Conservation (phyloP, 73 alveolate genomes). For the Paramecium pentaurelia region DNA sequence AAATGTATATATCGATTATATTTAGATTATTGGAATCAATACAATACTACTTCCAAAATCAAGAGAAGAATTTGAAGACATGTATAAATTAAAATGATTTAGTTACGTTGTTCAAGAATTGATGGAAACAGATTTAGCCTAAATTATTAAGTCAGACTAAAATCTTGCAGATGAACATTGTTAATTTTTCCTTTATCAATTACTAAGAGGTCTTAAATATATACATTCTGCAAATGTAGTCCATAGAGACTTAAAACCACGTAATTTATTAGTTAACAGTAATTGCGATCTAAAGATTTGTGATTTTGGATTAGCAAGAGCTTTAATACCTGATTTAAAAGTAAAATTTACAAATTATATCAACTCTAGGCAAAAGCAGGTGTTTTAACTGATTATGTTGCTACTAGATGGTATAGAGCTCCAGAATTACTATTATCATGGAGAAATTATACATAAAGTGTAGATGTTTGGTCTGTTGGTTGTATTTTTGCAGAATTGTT, state of each 20-base stretch:
- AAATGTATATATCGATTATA: slow-evolving; percentile 45
- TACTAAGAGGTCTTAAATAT: slow-evolving; percentile 91
- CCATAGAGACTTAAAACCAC: slow-evolving; percentile 94
- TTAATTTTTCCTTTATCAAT: slow-evolving; percentile 92
- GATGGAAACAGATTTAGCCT: slow-evolving; percentile 98
- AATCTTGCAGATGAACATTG: slow-evolving; percentile 93
- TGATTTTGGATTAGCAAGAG: slow-evolving; percentile 93
- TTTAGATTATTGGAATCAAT: slow-evolving; percentile 63
- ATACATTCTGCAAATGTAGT: slow-evolving; percentile 90
- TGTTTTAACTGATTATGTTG: slow-evolving; percentile 79
- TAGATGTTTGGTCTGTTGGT: slow-evolving; percentile 95
- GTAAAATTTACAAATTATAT: background rate
- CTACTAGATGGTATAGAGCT: slow-evolving; percentile 91
- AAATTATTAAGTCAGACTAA: slow-evolving; percentile 89
- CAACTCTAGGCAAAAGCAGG: slow-evolving; percentile 50
- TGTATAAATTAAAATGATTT: slow-evolving; percentile 44
- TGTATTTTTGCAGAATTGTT: slow-evolving; percentile 92
- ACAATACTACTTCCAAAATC: slow-evolving; percentile 73
- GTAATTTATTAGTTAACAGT: slow-evolving; percentile 86
- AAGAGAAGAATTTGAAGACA: slow-evolving; percentile 77
- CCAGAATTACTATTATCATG: slow-evolving; percentile 80
- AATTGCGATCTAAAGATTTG: slow-evolving; percentile 94
- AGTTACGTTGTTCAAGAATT: slow-evolving; percentile 88
- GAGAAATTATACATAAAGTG: slow-evolving; percentile 65
- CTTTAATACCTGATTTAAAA: slow-evolving; percentile 65